Percentiles rank a stretch among this genome's conserved stretches.
These are phyloP conservation scores for Neofusicoccum umdonicola DNA, from an alignment of 2,329 filamentous ascomycete genomes.

Conservation along the genomic window DNA sequence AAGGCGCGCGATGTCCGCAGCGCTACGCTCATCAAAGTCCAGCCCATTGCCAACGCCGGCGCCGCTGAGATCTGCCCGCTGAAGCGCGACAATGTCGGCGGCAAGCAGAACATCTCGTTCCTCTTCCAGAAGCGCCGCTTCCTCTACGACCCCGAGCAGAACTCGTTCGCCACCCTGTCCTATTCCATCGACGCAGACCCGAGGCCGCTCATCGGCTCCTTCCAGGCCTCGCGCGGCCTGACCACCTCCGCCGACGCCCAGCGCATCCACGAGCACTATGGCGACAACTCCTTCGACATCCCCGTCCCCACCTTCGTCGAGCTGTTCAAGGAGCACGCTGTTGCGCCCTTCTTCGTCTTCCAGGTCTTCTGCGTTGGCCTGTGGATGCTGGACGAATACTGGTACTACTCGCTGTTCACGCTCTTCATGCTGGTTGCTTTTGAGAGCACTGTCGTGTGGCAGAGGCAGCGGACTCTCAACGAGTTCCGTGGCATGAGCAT, in stretches of 20 bases:
- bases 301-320: slow-evolving; percentile 94
- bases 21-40: slow-evolving; percentile 86
- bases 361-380: slow-evolving; percentile 97
- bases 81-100: slow-evolving; percentile 71
- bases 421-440: slow-evolving; percentile 98
- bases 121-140: slow-evolving; percentile 98
- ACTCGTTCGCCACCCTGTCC: slow-evolving; percentile 75
- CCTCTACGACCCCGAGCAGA: slow-evolving; percentile 69
- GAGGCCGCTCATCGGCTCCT: slow-evolving; percentile 72
- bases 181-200: slow-evolving; percentile 85
- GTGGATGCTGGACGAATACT: slow-evolving; percentile 99
- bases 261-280: slow-evolving; percentile 86
- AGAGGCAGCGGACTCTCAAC: slow-evolving; percentile 89
- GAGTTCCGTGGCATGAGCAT: slow-evolving; percentile 99
- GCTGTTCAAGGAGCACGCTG: slow-evolving; percentile 96
- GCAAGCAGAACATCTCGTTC: slow-evolving; percentile 78
- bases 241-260: slow-evolving; percentile 71
- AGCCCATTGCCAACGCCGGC: slow-evolving; percentile 86
- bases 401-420: slow-evolving; percentile 99
- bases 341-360: slow-evolving; percentile 98
- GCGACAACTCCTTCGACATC: slow-evolving; percentile 94
- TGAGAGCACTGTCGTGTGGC: slow-evolving; percentile 98
- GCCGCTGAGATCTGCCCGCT: slow-evolving; percentile 83
- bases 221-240: slow-evolving; percentile 79
- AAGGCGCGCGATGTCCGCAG: slow-evolving; percentile 67